Percentiles rank a stretch among this genome's conserved stretches.
Evolutionary conservation across 2,329 filamentous ascomycete genomes (phyloP).

Genomic region (Botrytis tulipae): DNA sequence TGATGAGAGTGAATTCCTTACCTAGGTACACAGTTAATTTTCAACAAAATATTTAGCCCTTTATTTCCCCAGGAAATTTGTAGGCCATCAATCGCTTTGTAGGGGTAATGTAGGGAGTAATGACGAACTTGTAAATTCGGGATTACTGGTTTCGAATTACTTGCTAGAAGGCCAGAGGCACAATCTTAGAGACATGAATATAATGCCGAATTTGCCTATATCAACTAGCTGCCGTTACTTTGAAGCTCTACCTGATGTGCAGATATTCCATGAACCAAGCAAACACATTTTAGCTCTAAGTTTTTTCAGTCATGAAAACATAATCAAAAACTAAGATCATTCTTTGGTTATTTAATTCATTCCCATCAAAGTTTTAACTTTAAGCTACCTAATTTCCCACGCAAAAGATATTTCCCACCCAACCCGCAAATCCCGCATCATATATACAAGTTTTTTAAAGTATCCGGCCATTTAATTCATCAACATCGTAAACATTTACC

Average conservation of each 20-base stretch:
- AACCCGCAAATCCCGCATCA: slow-evolving; percentile 14
- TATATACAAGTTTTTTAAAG: slow-evolving; percentile 13
- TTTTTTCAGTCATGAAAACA: not conserved
- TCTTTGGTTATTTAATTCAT: not conserved
- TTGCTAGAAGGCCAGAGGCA: not conserved
- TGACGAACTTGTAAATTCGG: not conserved
- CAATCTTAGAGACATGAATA: too few relatives aligned
- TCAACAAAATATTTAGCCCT: not conserved
- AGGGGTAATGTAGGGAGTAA: not conserved
- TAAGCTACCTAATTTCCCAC: not conserved
- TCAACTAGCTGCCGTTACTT: rapidly evolving
- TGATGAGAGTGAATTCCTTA: not conserved
- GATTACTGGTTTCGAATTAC: too few relatives aligned
- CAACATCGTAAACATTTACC: slow-evolving; percentile 41
- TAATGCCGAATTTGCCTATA: not conserved
- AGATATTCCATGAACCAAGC: not conserved
- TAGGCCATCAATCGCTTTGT: not conserved
- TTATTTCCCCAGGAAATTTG: not conserved
- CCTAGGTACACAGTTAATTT: not conserved
- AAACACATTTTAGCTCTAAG: not conserved
- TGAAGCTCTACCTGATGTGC: not conserved
- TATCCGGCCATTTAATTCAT: not conserved
- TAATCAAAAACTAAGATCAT: not conserved
- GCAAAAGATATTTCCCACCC: slow-evolving; percentile 1
- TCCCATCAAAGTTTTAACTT: not conserved